A percentile compares a stretch with the other conserved stretches of the same genome.
Evolutionary conservation across 1,284 basidiomycete genomes (phyloP).

Genomic region (Fomitopsis pinicola): DNA sequence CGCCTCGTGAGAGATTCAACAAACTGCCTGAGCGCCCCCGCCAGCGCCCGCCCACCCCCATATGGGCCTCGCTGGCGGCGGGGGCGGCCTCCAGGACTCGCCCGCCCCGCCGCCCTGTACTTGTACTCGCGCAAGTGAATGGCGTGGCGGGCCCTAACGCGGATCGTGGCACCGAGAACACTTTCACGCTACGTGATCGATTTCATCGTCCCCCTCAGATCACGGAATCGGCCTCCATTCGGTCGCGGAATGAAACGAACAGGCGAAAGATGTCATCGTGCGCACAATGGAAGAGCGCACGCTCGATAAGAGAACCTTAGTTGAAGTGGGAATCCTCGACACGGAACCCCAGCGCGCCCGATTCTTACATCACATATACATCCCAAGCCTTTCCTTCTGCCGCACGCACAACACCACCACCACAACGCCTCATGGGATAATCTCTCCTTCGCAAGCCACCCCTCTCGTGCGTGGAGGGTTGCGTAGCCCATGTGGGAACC

Average conservation of each 20-base stretch:
- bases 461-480: not conserved
- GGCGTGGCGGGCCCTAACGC: constrained; percentile 14
- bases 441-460: constrained; percentile 1
- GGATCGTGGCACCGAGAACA: constrained; percentile 25
- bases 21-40: not conserved
- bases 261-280: constrained; percentile 6
- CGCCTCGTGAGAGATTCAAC: constrained; percentile 8
- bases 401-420: not conserved
- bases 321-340: constrained; percentile 4
- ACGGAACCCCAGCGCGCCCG: not conserved
- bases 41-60: constrained; percentile 5
- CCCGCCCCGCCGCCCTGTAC: constrained; percentile 3
- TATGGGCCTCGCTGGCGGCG: constrained; percentile 7
- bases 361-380: constrained; percentile 4
- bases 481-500: not conserved
- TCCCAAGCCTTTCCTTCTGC: constrained; percentile 2
- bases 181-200: constrained; percentile 27
- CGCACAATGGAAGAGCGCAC: constrained; percentile 1
- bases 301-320: constrained; percentile 8
- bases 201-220: constrained; percentile 24
- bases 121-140: not conserved
- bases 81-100: not conserved
- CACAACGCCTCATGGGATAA: not conserved
- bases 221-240: constrained; percentile 22
- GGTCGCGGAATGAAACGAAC: constrained; percentile 19